Conservation (phyloP, 2,329 filamentous ascomycete species). For the Hypoxylon rubiginosum region DNA sequence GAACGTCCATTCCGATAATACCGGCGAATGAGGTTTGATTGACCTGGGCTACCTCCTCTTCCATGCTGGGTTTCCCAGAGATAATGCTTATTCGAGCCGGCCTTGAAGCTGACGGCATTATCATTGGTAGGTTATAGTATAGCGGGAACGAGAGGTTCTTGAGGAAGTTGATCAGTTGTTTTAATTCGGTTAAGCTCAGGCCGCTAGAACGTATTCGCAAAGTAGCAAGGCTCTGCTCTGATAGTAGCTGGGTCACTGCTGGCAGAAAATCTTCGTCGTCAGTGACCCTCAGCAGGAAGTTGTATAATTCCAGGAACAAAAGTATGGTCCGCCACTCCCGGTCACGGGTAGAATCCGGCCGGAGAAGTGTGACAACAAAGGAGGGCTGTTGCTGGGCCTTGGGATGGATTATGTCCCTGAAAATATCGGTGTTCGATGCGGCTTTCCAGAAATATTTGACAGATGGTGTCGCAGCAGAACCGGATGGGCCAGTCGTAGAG, state of each 20-base stretch:
- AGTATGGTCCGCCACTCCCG: conserved; percentile 91
- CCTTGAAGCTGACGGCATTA: conserved; percentile 53
- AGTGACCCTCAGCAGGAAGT: conserved; percentile 90
- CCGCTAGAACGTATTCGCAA: conserved; percentile 73
- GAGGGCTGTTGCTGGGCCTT: conserved; percentile 48
- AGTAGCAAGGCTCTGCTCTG: conserved; percentile 56
- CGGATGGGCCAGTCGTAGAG: conserved; percentile 53
- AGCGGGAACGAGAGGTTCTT: conserved; percentile 92
- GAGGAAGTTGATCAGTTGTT: conserved; percentile 82
- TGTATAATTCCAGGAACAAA: conserved; percentile 93
- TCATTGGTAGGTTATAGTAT: conserved; percentile 83
- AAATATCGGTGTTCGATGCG: conserved; percentile 60
- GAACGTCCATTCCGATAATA: conserved; percentile 79
- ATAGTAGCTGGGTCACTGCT: conserved; percentile 60
- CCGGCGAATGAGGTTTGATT: conserved; percentile 52
- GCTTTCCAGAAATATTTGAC: conserved; percentile 88
- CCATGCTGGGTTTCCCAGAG: conserved; percentile 20
- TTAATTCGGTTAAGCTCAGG: conserved; percentile 78
- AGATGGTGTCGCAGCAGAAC: conserved; percentile 67
- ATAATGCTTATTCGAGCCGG: conserved; percentile 38
- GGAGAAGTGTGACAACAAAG: conserved; percentile 46
- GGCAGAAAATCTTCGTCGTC: conserved; percentile 97
- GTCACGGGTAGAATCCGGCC: conserved; percentile 56
- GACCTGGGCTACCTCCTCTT: conserved; percentile 32
- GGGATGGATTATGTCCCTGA: conserved; percentile 52